These are phyloP conservation scores for Fusarium sp. DNA, from an alignment of 2,329 filamentous ascomycete species.

Conservation along the genomic window DNA sequence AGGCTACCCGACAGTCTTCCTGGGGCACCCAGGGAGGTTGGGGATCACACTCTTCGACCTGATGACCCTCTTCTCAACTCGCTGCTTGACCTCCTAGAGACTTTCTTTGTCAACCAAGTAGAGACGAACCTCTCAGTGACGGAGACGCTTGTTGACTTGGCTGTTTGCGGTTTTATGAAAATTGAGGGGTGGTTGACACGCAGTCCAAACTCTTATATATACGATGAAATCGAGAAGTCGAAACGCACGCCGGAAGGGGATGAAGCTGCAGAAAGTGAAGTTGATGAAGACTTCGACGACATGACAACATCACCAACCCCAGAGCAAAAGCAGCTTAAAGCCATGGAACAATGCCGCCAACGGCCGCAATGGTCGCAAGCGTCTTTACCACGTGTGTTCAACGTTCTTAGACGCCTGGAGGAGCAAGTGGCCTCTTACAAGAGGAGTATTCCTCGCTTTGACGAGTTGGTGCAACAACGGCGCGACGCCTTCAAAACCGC, in stretches of 20 bases:
- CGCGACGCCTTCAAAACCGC: constrained; percentile 76
- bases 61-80: constrained; percentile 76
- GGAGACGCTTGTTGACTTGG: constrained; percentile 84
- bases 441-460: constrained; percentile 77
- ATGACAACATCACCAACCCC: constrained; percentile 28
- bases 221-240: constrained; percentile 58
- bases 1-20: constrained; percentile 72
- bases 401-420: constrained; percentile 71
- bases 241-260: constrained; percentile 17
- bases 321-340: constrained; percentile 58
- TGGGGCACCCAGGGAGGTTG: constrained; percentile 72
- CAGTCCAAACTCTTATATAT: constrained; percentile 73
- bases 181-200: constrained; percentile 93
- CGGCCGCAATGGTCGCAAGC: constrained; percentile 67
- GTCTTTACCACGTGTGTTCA: constrained; percentile 68
- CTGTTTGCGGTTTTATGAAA: constrained; percentile 86
- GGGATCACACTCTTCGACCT: constrained; percentile 72
- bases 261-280: constrained; percentile 36
- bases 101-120: constrained; percentile 90
- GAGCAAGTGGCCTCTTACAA: constrained; percentile 75
- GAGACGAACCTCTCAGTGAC: constrained; percentile 93
- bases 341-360: constrained; percentile 66
- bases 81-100: constrained; percentile 78
- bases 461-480: constrained; percentile 77
- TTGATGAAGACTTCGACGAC: constrained; percentile 41